Base-by-base conservation (phyloP, 179 eudicot genomes). In the Silene noctiflora region DNA sequence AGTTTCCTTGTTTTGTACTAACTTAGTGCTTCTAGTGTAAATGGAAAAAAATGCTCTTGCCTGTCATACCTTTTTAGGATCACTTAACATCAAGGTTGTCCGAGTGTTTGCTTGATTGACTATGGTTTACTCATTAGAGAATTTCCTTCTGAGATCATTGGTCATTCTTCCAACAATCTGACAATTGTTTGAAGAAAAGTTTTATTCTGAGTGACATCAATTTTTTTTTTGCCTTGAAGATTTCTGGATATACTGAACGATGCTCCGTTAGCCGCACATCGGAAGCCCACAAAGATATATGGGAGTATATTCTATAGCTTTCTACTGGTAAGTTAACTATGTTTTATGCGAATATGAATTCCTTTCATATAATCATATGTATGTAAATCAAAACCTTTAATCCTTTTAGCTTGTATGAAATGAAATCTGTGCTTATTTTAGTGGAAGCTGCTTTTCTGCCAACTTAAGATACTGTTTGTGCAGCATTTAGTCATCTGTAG, bases 171-270 rank as follows among this genome's bases (percentile, higher is more conserved):
- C 16, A 64, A 13, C 1, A 7, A 17, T 70, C 21, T 73, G 31
- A 62, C 35, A 5, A 5, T 9, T 11, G 8, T 71, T 64, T 25
- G 35, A 12, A 27, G 16, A 24, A 1, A 13, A 64, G 12, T 27
- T 27, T 16, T 77, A 21, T 20, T 67, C 27, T 8, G 58, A 75
- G 19, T 69, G 58, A 67, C 56, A 21, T 61, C 14, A 72, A 27
- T 13, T 13, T 77, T 75, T 72, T 56, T 81, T 79, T 55, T 71
- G 24, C 70, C 60, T 22, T 80, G 93, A 51, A 72, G 98, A 80
- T 95, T 95, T 82, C 89, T 93, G 76, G 99, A 93, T 87, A 84
- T 95, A 85, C 78, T 89, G 74, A 91, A 95, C 59, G 99, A 95
- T 84, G 93, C 98, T 55, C 99, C 99, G 72, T 81, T 95, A 84